Evolutionary conservation across 371 early-diverging fungal genomes (phyloP), one percentile per base, ranked within the genome.

Genomic region (Dentiscutata heterogama): DNA sequence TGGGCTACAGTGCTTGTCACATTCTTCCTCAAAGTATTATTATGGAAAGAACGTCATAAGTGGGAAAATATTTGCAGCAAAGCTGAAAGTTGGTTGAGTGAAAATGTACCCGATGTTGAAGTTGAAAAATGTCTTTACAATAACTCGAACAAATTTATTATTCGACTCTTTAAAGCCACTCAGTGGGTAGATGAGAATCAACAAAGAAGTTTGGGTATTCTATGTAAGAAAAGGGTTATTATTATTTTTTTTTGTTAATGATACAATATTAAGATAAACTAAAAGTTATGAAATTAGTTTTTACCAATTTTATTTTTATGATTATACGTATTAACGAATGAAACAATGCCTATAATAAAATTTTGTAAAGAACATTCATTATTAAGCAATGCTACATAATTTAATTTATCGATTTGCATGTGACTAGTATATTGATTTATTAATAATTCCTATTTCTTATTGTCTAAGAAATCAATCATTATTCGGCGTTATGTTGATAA

Each of bases 21-120:
- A 27, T 67, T 70, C 18, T 68, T 79, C 68, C 42, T 79, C 10
- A 79, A 70, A 68, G 58, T 35, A n/a, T 51, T 79, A n/a, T 54
- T 79, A 14, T 79, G 80, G 80, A 31, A 27, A 27, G n/a, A 68
- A 31, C 14, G 53, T 2, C 22, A n/a, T 11, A 70, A 79, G 29
- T 79, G 80, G 80, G 31, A 35, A 2, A 42, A 51, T 51, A 25
- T 46, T 27, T 31, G 56, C 46, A 8, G 1, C 18, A 79, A 54
- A n/a, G 50, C 46, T n/a, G 80, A 79, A 68, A 22, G 51, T 39
- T 79, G 70, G 56, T 39, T 79, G 35, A 68, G 53, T 31, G 67
- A 68, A 54, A 79, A 51, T 10, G 63, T 68, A 13, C 31, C 39
- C 7, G 56, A 79, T 29, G 13, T 56, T 68, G 50, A 65, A n/a